Evolutionary conservation across 2,329 filamentous ascomycete genomes (phyloP).

Genomic region (Daldinia eschscholtzii): DNA sequence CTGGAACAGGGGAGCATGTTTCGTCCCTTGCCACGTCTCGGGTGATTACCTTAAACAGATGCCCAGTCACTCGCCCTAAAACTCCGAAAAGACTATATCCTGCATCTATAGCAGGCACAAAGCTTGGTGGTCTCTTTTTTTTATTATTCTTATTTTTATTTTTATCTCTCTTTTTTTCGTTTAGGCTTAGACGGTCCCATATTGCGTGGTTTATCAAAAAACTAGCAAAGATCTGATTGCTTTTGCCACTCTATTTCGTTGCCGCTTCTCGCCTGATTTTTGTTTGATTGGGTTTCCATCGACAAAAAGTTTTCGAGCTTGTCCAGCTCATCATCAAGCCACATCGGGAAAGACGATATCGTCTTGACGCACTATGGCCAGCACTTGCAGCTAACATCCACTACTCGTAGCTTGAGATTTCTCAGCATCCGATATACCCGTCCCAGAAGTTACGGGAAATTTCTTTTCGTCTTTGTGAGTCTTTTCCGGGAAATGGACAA

Average conservation of each 20-base stretch:
- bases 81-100: constrained; percentile 37
- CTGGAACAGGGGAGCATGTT: constrained; percentile 52
- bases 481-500: constrained; percentile 42
- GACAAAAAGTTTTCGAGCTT: constrained; percentile 36
- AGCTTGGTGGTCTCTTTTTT: not conserved
- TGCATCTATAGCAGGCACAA: constrained; percentile 38
- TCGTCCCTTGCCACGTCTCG: constrained; percentile 47
- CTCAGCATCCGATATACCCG: constrained; percentile 45
- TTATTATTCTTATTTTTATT: not conserved
- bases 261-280: constrained; percentile 42
- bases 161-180: constrained; percentile 1
- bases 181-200: constrained; percentile 38
- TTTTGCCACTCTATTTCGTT: constrained; percentile 39
- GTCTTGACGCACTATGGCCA: constrained; percentile 40
- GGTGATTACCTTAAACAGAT: constrained; percentile 43
- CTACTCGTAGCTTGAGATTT: constrained; percentile 46
- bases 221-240: constrained; percentile 33
- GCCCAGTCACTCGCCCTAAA: constrained; percentile 36
- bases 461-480: constrained; percentile 11
- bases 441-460: constrained; percentile 40
- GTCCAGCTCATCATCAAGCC: constrained; percentile 51
- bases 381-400: constrained; percentile 51
- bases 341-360: constrained; percentile 49
- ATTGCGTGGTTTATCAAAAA: constrained; percentile 39
- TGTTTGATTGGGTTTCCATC: constrained; percentile 46